Percentiles rank a stretch among this genome's conserved stretches.
These are phyloP conservation scores for Candida sanyaensis DNA, from an alignment of 1,139 yeast species.

Conservation along the genomic window DNA sequence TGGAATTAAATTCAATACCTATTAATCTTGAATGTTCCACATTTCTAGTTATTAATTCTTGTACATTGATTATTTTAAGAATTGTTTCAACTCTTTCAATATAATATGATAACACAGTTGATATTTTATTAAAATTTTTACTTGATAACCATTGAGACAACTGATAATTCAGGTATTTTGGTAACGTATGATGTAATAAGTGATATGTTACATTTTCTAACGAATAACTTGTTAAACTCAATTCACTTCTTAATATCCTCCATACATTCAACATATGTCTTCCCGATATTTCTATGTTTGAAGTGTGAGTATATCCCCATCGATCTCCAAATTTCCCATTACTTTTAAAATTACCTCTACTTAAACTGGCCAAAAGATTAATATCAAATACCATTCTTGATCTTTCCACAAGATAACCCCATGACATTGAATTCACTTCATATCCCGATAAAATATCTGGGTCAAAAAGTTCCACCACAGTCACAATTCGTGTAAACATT, in stretches of 20 bases:
- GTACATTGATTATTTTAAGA: constrained; percentile 54
- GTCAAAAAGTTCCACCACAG: constrained; percentile 63
- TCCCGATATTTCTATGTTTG: constrained; percentile 70
- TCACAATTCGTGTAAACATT: constrained; percentile 55
- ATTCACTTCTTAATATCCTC: constrained; percentile 68
- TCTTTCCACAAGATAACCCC: constrained; percentile 88
- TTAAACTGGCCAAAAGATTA: constrained; percentile 48
- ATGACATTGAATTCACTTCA: constrained; percentile 76
- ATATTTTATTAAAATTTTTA: constrained; percentile 24
- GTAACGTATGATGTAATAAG: constrained; percentile 64
- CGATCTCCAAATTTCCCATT: constrained; percentile 63
- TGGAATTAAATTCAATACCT: constrained; percentile 89
- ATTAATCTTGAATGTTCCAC: constrained; percentile 83
- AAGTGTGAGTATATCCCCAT: constrained; percentile 84
- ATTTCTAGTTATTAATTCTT: constrained; percentile 69
- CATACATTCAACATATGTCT: constrained; percentile 83
- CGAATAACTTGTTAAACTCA: constrained; percentile 66
- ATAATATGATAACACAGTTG: constrained; percentile 54
- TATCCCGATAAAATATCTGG: constrained; percentile 90
- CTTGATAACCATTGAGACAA: constrained; percentile 53
- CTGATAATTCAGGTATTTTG: constrained; percentile 54
- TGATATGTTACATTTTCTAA: constrained; percentile 77
- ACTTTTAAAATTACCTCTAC: constrained; percentile 49
- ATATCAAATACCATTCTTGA: constrained; percentile 45
- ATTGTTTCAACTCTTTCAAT: constrained; percentile 47